A percentile compares a stretch with the other conserved stretches of the same genome.
Conservation (phyloP, 768 basidiomycete genomes). For the Suillus fuscotomentosus region DNA sequence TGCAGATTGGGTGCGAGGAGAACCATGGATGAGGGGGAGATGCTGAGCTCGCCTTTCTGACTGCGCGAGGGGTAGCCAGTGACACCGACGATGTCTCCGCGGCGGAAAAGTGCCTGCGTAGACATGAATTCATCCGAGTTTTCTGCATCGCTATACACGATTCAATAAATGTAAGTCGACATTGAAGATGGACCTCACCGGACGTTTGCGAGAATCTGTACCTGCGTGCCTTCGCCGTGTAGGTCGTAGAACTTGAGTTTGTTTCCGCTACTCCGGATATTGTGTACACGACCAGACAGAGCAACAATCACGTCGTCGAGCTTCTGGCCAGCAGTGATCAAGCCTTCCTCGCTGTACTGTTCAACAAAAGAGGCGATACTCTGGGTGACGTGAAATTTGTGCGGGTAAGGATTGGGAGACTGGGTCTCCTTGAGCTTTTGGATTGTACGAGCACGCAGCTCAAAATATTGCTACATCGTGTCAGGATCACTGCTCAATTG, state of each 20-base stretch:
- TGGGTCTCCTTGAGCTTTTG: conserved; percentile 81
- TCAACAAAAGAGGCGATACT: conserved; percentile 75
- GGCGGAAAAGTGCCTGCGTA: conserved; percentile 83
- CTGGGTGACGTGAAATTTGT: conserved; percentile 92
- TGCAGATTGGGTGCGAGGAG: conserved; percentile 96
- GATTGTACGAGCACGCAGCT: conserved; percentile 87
- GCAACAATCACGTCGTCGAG: conserved; percentile 56
- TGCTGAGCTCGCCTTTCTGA: conserved; percentile 93
- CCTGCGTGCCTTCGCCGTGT: conserved; percentile 86
- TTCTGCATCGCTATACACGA: conserved; percentile 51
- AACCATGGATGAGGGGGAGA: conserved; percentile 74
- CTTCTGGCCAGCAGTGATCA: conserved; percentile 66
- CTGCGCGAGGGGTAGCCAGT: conserved; percentile 87
- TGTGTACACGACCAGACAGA: conserved; percentile 90
- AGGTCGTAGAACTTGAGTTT: conserved; percentile 96
- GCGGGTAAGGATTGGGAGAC: conserved; percentile 93
- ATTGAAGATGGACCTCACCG: conserved; percentile 45
- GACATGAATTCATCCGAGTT: conserved; percentile 64
- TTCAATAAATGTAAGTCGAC: background rate
- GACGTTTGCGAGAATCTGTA: conserved; percentile 94
- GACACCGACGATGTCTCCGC: conserved; percentile 96
- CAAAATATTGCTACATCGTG: conserved; percentile 90
- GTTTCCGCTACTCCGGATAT: conserved; percentile 76
- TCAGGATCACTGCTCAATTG: background rate
- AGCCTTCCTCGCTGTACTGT: conserved; percentile 70